These are phyloP conservation scores for Teunomyces cretensis DNA, from an alignment of 805 yeast genomes.

Conservation along the genomic window DNA sequence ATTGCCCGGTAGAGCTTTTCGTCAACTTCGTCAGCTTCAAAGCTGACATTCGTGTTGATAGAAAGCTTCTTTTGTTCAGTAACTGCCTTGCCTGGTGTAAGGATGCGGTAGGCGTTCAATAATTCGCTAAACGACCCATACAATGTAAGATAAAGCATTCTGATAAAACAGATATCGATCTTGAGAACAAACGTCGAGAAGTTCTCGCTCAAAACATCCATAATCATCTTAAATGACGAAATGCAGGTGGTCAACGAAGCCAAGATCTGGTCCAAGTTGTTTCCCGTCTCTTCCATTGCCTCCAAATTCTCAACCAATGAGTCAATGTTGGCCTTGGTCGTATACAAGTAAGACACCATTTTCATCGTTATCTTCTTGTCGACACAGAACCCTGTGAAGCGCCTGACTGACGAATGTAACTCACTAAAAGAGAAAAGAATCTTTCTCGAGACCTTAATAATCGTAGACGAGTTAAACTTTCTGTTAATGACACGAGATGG, in stretches of 20 bases:
- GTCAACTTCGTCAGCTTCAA: conserved; percentile 55
- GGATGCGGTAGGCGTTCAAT: conserved; percentile 58
- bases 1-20: conserved; percentile 65
- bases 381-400: conserved; percentile 56
- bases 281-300: conserved; percentile 42
- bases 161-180: conserved; percentile 61
- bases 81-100: conserved; percentile 23
- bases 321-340: conserved; percentile 56
- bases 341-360: conserved; percentile 50
- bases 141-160: conserved; percentile 61
- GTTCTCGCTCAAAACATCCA: conserved; percentile 48
- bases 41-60: conserved; percentile 18
- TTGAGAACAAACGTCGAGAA: conserved; percentile 49
- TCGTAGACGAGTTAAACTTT: conserved; percentile 12
- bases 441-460: conserved; percentile 55
- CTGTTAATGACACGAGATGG: conserved; percentile 11
- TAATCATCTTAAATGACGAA: conserved; percentile 51
- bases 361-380: conserved; percentile 56
- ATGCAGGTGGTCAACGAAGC: conserved; percentile 34
- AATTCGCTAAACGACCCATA: conserved; percentile 67
- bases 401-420: conserved; percentile 57
- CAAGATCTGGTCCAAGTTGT: conserved; percentile 29
- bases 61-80: conserved; percentile 15
- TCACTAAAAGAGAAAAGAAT: conserved; percentile 63
- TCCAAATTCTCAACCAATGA: conserved; percentile 58